These are phyloP conservation scores for Leptographium flavum DNA, from an alignment of 2,329 filamentous ascomycete genomes.

Conservation along the genomic window DNA sequence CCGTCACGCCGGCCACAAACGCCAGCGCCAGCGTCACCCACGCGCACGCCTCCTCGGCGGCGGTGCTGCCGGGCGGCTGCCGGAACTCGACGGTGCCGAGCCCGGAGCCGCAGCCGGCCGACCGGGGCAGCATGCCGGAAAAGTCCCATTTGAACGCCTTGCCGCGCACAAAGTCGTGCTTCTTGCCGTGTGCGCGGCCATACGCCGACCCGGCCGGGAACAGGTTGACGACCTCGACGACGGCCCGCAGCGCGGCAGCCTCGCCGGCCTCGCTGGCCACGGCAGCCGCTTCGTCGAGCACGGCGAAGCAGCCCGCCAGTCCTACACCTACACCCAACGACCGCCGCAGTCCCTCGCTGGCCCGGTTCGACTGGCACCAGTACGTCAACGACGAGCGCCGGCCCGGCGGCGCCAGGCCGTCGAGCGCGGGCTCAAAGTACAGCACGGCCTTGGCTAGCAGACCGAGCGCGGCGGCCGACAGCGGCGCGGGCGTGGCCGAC, in stretches of 20 bases:
- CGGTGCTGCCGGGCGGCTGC: slow-evolving; percentile 19
- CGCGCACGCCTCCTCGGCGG: slow-evolving; percentile 16
- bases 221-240: slow-evolving; percentile 18
- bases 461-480: slow-evolving; percentile 14
- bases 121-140: slow-evolving; percentile 14
- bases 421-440: slow-evolving; percentile 21
- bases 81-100: slow-evolving; percentile 23
- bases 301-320: slow-evolving; percentile 13
- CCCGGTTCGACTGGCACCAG: slow-evolving; percentile 23
- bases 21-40: slow-evolving; percentile 20
- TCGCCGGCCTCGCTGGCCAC: slow-evolving; percentile 5
- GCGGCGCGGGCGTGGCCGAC: slow-evolving; percentile 13
- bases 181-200: slow-evolving; percentile 17
- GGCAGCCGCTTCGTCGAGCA: slow-evolving; percentile 13
- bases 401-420: slow-evolving; percentile 16
- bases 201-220: slow-evolving; percentile 17
- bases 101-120: slow-evolving; percentile 1
- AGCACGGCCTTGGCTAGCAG: slow-evolving; percentile 18
- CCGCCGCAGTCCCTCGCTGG: slow-evolving; percentile 13
- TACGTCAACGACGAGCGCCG: slow-evolving; percentile 15
- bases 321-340: no score
- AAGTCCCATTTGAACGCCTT: slow-evolving; percentile 28
- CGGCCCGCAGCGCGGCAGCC: not conserved
- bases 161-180: slow-evolving; percentile 21
- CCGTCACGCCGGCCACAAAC: slow-evolving; percentile 19